These are phyloP conservation scores for Vitis cinerea DNA, from an alignment of 164 flowering plant genomes.

Conservation along the genomic window DNA sequence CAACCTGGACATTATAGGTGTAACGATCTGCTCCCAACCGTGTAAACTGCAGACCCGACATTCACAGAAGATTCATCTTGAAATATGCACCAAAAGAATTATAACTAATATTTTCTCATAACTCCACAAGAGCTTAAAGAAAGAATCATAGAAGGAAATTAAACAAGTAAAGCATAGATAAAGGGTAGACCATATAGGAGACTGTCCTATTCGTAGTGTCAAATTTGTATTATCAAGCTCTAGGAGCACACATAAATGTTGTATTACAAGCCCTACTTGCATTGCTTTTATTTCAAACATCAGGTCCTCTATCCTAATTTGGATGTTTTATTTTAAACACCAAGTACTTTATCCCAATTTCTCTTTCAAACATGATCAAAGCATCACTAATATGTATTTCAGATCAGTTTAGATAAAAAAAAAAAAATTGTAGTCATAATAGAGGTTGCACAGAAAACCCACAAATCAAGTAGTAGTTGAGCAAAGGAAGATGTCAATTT, in stretches of 20 bases:
- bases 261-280: slow-evolving; percentile 79
- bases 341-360: no score
- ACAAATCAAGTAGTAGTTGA: no score
- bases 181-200: slow-evolving; percentile 58
- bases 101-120: not conserved
- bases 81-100: slow-evolving; percentile 11
- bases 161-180: no score
- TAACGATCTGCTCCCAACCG: no score
- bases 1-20: slow-evolving; percentile 93
- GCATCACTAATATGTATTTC: no score
- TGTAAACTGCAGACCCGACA: slow-evolving; percentile 94
- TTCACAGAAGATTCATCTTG: slow-evolving; percentile 81
- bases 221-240: slow-evolving; percentile 91
- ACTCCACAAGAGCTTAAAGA: not conserved
- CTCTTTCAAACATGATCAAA: no score
- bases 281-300: slow-evolving; percentile 34
- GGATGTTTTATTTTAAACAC: no score
- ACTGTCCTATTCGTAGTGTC: slow-evolving; percentile 83
- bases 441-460: no score
- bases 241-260: slow-evolving; percentile 90
- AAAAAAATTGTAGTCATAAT: no score
- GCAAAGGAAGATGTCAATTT: no score
- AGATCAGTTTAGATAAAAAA: no score
- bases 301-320: not conserved
- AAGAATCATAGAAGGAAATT: not conserved